Percentiles rank a stretch among this genome's conserved stretches.
phyloP scores from a whole-genome alignment of 2,329 filamentous ascomycete genomes.

The Pyrenophora graminea region DNA sequence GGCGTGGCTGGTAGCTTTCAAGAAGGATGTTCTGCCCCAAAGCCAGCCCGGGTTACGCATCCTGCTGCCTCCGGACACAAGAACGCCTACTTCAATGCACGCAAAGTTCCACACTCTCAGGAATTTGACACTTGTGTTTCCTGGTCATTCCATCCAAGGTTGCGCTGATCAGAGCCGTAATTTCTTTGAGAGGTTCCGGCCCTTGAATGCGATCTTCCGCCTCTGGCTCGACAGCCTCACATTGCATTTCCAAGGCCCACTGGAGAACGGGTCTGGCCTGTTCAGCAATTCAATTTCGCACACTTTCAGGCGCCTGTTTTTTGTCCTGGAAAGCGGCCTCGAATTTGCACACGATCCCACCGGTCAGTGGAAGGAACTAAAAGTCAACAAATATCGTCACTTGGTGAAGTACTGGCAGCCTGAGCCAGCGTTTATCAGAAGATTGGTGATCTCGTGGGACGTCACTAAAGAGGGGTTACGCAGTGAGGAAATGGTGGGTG shows the following conservation, averaged over 20 bases:
- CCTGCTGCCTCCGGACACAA: neutral
- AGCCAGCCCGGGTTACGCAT: neutral
- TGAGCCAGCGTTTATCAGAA: neutral
- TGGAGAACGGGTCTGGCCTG: neutral
- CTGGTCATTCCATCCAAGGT: neutral
- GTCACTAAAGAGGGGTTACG: slow-evolving; percentile 1
- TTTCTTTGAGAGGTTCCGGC: neutral
- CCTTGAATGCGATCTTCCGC: slow-evolving; percentile 4
- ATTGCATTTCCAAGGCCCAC: neutral
- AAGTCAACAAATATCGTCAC: neutral
- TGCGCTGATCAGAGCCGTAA: neutral
- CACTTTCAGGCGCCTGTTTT: neutral
- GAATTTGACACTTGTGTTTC: neutral
- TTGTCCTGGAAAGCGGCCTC: slow-evolving; percentile 1
- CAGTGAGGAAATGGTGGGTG: slow-evolving; percentile 1
- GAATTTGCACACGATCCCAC: slow-evolving; percentile 2
- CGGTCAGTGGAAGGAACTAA: neutral
- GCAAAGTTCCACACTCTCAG: slow-evolving; percentile 1
- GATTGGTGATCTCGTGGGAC: slow-evolving; percentile 4
- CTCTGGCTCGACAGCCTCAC: slow-evolving; percentile 1
- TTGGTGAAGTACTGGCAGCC: neutral
- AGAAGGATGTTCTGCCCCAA: neutral
- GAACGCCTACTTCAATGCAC: neutral
- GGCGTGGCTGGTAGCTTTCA: neutral
- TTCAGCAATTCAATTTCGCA: neutral